phyloP scores from a whole-genome alignment of 805 yeast species.

The Candida qinlingensis region DNA sequence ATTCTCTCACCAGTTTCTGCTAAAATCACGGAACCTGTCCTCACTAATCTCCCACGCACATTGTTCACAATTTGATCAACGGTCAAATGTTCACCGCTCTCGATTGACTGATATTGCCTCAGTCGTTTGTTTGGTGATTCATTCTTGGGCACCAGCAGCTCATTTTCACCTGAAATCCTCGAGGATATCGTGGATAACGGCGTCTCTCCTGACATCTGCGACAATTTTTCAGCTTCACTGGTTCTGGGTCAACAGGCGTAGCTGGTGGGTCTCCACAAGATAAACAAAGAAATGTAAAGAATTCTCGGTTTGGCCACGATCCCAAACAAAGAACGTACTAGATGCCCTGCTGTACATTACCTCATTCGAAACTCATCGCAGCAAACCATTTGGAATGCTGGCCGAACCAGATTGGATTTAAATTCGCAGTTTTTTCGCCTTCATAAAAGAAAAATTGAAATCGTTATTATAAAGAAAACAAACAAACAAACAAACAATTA shows the following conservation, averaged over 20 bases:
- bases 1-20: conserved; percentile 39
- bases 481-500: background rate
- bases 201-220: background rate
- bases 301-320: background rate
- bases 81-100: conserved; percentile 13
- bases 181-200: conserved; percentile 3
- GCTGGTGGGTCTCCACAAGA: background rate
- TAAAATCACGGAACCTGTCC: conserved; percentile 35
- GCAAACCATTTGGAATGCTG: background rate
- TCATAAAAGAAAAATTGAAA: no score
- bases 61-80: conserved; percentile 9
- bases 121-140: conserved; percentile 1
- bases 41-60: conserved; percentile 15
- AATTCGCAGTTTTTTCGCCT: background rate
- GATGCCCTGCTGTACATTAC: no score
- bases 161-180: background rate
- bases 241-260: no score
- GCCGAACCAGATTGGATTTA: background rate
- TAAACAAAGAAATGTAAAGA: background rate
- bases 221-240: background rate
- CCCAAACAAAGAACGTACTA: no score
- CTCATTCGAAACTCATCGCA: no score
- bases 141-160: conserved; percentile 4
- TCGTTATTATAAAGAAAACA: background rate
- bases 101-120: conserved; percentile 16